These are phyloP conservation scores for Delonix regia DNA, from an alignment of 306 rosid species.

Conservation along the genomic window DNA sequence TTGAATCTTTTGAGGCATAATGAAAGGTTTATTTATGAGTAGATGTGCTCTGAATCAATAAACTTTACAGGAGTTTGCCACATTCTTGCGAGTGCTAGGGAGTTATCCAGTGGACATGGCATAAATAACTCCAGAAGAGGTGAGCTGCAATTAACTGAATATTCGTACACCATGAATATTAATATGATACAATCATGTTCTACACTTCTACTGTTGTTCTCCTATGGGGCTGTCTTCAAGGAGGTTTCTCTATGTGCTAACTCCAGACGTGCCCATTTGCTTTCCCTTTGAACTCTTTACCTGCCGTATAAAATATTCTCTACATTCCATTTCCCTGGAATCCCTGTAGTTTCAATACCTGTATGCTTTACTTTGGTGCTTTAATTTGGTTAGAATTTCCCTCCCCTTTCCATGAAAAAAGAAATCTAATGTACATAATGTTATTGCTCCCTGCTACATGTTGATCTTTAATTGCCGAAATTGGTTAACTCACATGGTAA, in stretches of 20 bases:
- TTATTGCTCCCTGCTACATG: constrained; percentile 10
- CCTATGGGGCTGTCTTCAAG: not conserved
- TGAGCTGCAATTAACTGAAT: constrained; percentile 32
- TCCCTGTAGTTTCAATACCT: not conserved
- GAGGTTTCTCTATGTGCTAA: not conserved
- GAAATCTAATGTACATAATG: constrained; percentile 7
- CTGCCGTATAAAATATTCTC: not conserved
- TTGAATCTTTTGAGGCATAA: constrained; percentile 15
- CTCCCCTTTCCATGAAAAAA: not conserved
- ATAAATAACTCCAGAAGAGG: constrained; percentile 45
- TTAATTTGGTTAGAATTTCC: not conserved
- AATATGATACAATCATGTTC: not conserved
- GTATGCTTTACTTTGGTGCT: not conserved
- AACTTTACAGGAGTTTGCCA: constrained; percentile 79
- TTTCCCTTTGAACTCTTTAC: not conserved
- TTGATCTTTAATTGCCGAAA: constrained; percentile 7
- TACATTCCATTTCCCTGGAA: not conserved
- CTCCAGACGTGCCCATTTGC: not conserved
- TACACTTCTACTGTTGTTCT: not conserved
- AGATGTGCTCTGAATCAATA: constrained; percentile 24
- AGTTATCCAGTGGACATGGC: constrained; percentile 88
- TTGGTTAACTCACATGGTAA: constrained; percentile 3
- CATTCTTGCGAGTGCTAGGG: constrained; percentile 95
- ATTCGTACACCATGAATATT: not conserved
- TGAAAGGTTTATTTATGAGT: constrained; percentile 30